These are phyloP conservation scores for Lobulomyces angularis DNA, from an alignment of 192 early-diverging fungal species.

Conservation along the genomic window DNA sequence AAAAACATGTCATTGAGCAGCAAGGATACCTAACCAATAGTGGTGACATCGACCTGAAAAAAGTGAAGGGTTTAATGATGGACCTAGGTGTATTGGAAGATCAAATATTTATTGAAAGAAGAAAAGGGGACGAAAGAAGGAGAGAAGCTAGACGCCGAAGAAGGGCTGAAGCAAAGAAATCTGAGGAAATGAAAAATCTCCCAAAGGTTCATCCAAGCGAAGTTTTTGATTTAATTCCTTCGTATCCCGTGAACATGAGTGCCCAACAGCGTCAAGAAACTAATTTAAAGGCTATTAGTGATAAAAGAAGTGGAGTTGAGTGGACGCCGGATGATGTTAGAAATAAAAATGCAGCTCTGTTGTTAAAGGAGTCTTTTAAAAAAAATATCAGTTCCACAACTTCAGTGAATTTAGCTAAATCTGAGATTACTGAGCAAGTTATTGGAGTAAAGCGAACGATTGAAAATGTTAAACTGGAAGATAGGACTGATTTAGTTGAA, in stretches of 20 bases:
- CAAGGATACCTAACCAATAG: conserved; percentile 83
- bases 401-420: too few species aligned
- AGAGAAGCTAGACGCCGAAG: conserved; percentile 14
- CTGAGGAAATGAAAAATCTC: background rate
- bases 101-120: conserved; percentile 29
- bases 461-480: too few species aligned
- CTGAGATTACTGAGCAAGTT: too few species aligned
- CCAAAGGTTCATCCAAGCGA: too few species aligned
- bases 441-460: too few species aligned
- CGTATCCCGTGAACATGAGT: too few species aligned
- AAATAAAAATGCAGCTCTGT: conserved; percentile 34
- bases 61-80: conserved; percentile 28
- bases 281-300: background rate
- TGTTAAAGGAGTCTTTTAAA: conserved; percentile 20
- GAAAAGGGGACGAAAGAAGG: conserved; percentile 28
- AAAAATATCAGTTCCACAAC: too few species aligned
- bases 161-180: conserved; percentile 14
- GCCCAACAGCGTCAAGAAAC: background rate
- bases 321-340: background rate
- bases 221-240: too few species aligned
- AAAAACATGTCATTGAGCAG: conserved; percentile 27
- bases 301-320: background rate
- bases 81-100: conserved; percentile 40
- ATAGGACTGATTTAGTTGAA: too few species aligned
- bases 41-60: conserved; percentile 47